These are phyloP conservation scores for Pythium sp. DNA, from an alignment of 352 stramenopile species.

Conservation along the genomic window DNA sequence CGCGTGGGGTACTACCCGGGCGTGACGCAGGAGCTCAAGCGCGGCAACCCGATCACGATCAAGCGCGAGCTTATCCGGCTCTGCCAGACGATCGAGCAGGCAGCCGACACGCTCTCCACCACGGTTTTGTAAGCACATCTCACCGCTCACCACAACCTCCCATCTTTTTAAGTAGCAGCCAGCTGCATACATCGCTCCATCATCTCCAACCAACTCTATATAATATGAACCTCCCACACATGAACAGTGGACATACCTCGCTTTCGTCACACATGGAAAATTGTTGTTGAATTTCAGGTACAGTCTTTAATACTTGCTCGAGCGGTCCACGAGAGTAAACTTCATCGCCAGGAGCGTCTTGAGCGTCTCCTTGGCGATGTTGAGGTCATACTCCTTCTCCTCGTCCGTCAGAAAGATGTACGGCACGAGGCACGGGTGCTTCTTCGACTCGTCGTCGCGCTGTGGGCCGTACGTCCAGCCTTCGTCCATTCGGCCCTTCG, in stretches of 20 bases:
- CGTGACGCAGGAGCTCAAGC: slow-evolving; percentile 71
- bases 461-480: slow-evolving; percentile 83
- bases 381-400: slow-evolving; percentile 88
- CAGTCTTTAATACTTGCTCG: slow-evolving; percentile 44
- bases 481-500: slow-evolving; percentile 84
- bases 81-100: slow-evolving; percentile 77
- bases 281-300: background rate
- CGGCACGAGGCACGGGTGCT: slow-evolving; percentile 81
- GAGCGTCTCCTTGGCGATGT: slow-evolving; percentile 85
- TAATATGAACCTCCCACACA: background rate
- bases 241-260: background rate
- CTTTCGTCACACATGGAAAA: background rate
- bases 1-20: slow-evolving; percentile 70
- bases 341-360: slow-evolving; percentile 88
- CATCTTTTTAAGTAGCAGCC: background rate
- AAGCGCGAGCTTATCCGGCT: slow-evolving; percentile 76
- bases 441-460: slow-evolving; percentile 74
- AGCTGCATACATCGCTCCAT: background rate
- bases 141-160: no score
- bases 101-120: slow-evolving; percentile 66
- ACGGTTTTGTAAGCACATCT: slow-evolving; percentile 30
- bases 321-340: slow-evolving; percentile 75
- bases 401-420: slow-evolving; percentile 89
- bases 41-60: slow-evolving; percentile 64
- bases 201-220: background rate